These are phyloP conservation scores for Epithele typhae DNA, from an alignment of 768 basidiomycete species.

Conservation along the genomic window DNA sequence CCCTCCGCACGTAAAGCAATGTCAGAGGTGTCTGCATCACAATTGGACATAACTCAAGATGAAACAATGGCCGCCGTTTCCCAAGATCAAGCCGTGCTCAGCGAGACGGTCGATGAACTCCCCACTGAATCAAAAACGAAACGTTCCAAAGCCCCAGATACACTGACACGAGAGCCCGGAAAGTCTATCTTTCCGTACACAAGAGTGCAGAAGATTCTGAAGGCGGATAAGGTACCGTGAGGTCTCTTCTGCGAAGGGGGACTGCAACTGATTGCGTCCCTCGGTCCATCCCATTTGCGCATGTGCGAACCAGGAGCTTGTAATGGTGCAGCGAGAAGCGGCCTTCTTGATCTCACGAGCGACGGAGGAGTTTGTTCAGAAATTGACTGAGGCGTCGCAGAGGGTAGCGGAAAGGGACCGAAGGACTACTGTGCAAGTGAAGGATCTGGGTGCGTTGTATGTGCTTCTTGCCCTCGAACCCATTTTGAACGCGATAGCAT, in stretches of 20 bases:
- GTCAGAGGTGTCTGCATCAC: too few relatives aligned
- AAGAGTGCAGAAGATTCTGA: slow-evolving; percentile 80
- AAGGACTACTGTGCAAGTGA: slow-evolving; percentile 70
- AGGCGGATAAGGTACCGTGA: slow-evolving; percentile 67
- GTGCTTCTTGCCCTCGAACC: neutral
- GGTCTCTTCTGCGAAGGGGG: neutral
- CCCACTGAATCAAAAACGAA: slow-evolving; percentile 10
- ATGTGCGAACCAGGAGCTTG: slow-evolving; percentile 52
- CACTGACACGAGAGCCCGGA: slow-evolving; percentile 40
- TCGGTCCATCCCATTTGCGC: neutral
- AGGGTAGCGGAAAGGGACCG: slow-evolving; percentile 67
- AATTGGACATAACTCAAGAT: too few relatives aligned
- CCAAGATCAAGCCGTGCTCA: too few relatives aligned
- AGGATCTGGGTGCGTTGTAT: slow-evolving; percentile 63
- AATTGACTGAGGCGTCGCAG: slow-evolving; percentile 68
- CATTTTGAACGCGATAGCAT: neutral
- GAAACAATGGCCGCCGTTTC: too few relatives aligned
- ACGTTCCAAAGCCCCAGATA: slow-evolving; percentile 13
- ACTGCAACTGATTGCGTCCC: neutral
- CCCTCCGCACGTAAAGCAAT: too few relatives aligned
- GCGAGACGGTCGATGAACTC: too few relatives aligned
- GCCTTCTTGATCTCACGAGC: slow-evolving; percentile 76
- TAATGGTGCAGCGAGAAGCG: slow-evolving; percentile 73
- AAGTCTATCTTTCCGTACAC: slow-evolving; percentile 73
- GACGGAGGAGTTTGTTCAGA: slow-evolving; percentile 84